phyloP scores from a whole-genome alignment of 1,284 basidiomycete genomes.

The Ustilago esculenta region DNA sequence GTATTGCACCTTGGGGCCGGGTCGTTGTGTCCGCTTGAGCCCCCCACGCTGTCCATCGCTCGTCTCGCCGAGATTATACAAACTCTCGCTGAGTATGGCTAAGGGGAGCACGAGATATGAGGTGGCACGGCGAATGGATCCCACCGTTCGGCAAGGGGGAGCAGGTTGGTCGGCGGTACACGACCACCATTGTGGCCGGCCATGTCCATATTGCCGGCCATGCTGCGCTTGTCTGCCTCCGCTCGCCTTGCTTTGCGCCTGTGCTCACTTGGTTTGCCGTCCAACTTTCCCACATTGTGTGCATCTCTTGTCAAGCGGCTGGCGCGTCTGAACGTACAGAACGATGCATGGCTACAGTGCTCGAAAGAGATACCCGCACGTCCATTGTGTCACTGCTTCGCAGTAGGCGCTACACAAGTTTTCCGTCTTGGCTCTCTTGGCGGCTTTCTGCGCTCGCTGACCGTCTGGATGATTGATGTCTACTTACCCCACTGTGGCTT shows the following conservation, averaged over 20 bases:
- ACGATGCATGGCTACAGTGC: constrained; percentile 19
- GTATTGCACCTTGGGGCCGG: too few relatives aligned
- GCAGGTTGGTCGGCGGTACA: constrained; percentile 4
- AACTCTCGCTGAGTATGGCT: not conserved
- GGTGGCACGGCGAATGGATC: constrained; percentile 11
- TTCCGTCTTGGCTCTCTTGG: not conserved
- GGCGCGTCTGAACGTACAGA: constrained; percentile 11
- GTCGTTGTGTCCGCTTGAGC: not conserved
- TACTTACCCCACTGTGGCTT: constrained; percentile 2
- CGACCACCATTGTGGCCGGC: constrained; percentile 11
- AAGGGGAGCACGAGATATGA: not conserved
- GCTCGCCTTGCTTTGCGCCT: not conserved
- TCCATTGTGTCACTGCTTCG: not conserved
- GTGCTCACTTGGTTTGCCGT: too few relatives aligned
- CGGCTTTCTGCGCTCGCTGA: not conserved
- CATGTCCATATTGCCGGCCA: constrained; percentile 13
- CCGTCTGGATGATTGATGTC: not conserved
- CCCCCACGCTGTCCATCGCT: not conserved
- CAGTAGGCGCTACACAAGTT: not conserved
- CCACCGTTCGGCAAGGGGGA: constrained; percentile 8
- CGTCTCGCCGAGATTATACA: not conserved
- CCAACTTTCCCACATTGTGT: constrained; percentile 2
- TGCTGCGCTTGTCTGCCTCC: not conserved
- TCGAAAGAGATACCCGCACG: not conserved
- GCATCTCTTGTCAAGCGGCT: constrained; percentile 17